Evolutionary conservation across 768 basidiomycete species (phyloP), one percentile per base, ranked within the genome.

Genomic region (Goffeauzyma gilvescens): DNA sequence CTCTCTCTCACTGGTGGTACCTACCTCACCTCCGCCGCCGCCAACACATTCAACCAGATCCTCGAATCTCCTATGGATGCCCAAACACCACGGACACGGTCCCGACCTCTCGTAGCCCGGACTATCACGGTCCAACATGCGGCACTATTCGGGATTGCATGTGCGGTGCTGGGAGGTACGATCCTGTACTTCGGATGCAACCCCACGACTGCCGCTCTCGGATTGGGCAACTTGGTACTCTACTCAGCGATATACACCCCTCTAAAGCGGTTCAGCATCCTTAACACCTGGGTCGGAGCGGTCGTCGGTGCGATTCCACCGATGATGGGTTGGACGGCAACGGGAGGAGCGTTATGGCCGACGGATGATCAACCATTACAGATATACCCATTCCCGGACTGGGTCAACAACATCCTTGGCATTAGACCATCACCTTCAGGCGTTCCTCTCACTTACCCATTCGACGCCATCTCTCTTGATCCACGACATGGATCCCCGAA

Each of bases 261-360:
- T 68, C 69, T 87, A 67, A 96, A 98, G 62, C 72, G 93, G 14
- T 76, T 73, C 54, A 75, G 72, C 45, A 68, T 80, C 5, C 68
- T 68, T 50, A 98, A 93, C 60, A 98, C 90, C 2, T 95, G 89
- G 90, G 75, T 89, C 14, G 90, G 90, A 8, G 72, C 85, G 0
- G 69, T 96, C 17, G 90, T 98, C 3, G 93, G 93, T 24, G 87
- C 71, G 1, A 69, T 95, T 4, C 93, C 93, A 5, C 87, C 90
- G 2, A 65, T 98, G 38, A 95, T 98, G 81, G 93, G 93, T 31
- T 98, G 93, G 93, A 78, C 90, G 6, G 93, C 93, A 1, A 83
- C 81, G 45, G 89, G 87, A 1, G 84, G 81, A 17, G 67, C 72
- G 13, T 60, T 90, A 7, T 65, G 81, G 46, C 81, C 82, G 0